These are phyloP conservation scores for Syncephalastrum sp. DNA, from an alignment of 371 early-diverging fungal species.

Conservation along the genomic window DNA sequence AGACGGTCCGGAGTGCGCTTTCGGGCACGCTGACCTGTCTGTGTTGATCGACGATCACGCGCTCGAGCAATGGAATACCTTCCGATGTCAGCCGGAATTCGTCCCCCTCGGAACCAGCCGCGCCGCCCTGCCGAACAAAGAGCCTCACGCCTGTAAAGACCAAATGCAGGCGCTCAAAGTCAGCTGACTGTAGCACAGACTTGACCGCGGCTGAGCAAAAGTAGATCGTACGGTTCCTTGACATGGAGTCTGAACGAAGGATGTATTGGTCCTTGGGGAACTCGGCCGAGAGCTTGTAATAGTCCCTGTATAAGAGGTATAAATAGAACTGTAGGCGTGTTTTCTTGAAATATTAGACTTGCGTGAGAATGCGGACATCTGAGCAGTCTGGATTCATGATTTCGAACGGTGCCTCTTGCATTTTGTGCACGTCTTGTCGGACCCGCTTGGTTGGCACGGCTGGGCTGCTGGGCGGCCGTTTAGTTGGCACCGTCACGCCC, in stretches of 20 bases:
- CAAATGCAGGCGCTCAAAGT: slow-evolving; percentile 68
- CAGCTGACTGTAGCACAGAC: slow-evolving; percentile 62
- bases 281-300: slow-evolving; percentile 65
- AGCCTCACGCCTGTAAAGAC: slow-evolving; percentile 90
- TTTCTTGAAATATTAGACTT: slow-evolving; percentile 11
- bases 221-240: slow-evolving; percentile 74
- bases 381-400: slow-evolving; percentile 57
- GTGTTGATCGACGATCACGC: slow-evolving; percentile 50
- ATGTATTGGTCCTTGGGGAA: slow-evolving; percentile 85
- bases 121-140: slow-evolving; percentile 74
- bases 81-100: slow-evolving; percentile 80
- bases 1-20: slow-evolving; percentile 50
- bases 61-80: slow-evolving; percentile 69
- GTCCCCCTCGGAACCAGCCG: slow-evolving; percentile 51
- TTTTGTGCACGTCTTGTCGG: slow-evolving; percentile 47
- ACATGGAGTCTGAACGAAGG: slow-evolving; percentile 71
- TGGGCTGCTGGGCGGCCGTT: slow-evolving; percentile 2
- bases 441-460: slow-evolving; percentile 15
- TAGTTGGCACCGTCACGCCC: slow-evolving; percentile 3
- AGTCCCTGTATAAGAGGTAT: slow-evolving; percentile 32
- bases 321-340: neutral
- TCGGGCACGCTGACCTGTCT: slow-evolving; percentile 53
- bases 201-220: slow-evolving; percentile 79
- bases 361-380: slow-evolving; percentile 57
- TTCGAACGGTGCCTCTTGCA: slow-evolving; percentile 78